Percentiles rank a stretch among this genome's conserved stretches.
Evolutionary conservation across 2,329 filamentous ascomycete genomes (phyloP).

Genomic region (Paraconiothyrium brasiliense): DNA sequence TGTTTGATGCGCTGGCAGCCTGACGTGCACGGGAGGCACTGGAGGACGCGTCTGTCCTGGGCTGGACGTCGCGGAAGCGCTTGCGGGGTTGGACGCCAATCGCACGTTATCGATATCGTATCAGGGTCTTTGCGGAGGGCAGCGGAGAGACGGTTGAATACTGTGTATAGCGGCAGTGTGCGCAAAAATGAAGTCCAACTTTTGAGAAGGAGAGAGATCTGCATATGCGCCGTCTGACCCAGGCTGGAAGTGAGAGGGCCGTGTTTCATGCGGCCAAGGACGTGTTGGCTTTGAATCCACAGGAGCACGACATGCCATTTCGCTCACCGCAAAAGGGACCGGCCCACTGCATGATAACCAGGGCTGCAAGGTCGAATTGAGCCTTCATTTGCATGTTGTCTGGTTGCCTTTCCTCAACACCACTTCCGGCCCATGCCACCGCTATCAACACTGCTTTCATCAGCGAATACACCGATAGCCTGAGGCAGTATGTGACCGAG

Average conservation of each 20-base stretch:
- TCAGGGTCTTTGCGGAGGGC: neutral
- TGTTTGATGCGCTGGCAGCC: constrained; percentile 32
- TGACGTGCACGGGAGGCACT: constrained; percentile 13
- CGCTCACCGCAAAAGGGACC: neutral
- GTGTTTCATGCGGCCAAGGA: constrained; percentile 24
- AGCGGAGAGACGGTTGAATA: neutral
- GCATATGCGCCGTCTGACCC: neutral
- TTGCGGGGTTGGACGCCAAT: constrained; percentile 32
- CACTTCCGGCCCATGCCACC: neutral
- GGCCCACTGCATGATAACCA: constrained; percentile 3
- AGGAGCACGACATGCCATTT: constrained; percentile 12
- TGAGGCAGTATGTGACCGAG: neutral
- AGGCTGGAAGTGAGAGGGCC: constrained; percentile 8
- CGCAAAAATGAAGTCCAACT: neutral
- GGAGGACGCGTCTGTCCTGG: constrained; percentile 20
- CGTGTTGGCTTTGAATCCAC: neutral
- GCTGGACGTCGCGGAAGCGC: constrained; percentile 24
- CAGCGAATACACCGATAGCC: neutral
- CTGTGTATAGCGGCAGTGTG: neutral
- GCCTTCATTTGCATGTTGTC: neutral
- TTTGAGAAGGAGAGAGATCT: constrained; percentile 8
- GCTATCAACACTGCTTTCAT: too few species aligned
- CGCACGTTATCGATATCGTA: constrained; percentile 14
- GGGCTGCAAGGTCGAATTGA: neutral
- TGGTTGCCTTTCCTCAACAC: neutral